Evolutionary conservation across 2,329 filamentous ascomycete genomes (phyloP).

Genomic region (Diaporthe ilicicola): DNA sequence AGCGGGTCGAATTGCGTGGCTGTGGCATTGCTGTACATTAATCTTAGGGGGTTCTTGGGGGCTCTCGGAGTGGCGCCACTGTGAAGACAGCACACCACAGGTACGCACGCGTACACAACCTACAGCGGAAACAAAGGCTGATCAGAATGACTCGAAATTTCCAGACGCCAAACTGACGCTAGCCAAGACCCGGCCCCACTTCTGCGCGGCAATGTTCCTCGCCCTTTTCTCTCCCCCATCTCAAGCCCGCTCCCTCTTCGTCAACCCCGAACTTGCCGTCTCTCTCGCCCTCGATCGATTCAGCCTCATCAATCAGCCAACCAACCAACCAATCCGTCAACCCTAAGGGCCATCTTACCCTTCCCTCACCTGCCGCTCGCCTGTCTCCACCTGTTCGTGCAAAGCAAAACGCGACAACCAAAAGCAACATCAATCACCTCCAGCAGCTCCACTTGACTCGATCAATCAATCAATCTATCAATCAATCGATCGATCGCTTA

Average conservation of each 20-base stretch:
- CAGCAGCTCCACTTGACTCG: constrained; percentile 14
- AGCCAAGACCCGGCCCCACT: constrained; percentile 10
- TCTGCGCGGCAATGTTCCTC: neutral
- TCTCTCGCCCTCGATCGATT: constrained; percentile 15
- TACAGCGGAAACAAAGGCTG: neutral
- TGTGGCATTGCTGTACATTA: neutral
- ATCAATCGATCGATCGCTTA: neutral
- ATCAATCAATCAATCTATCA: constrained; percentile 5
- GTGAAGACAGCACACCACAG: too few relatives aligned
- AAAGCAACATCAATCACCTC: neutral
- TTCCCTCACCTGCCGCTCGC: neutral
- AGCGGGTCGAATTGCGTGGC: neutral
- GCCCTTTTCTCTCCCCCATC: neutral
- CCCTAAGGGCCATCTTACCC: neutral
- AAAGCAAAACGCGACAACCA: constrained; percentile 9
- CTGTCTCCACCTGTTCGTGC: constrained; percentile 14
- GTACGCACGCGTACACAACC: neutral
- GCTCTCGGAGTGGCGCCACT: neutral
- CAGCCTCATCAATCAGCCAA: constrained; percentile 11
- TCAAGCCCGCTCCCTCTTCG: neutral
- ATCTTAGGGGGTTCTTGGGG: neutral
- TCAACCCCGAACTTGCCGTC: constrained; percentile 20
- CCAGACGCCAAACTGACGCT: constrained; percentile 18
- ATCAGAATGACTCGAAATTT: constrained; percentile 27
- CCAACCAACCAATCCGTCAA: constrained; percentile 8